Evolutionary conservation across 2,329 filamentous ascomycete species (phyloP), one percentile per base, ranked within the genome.

Genomic region (Ophiostoma sp.): DNA sequence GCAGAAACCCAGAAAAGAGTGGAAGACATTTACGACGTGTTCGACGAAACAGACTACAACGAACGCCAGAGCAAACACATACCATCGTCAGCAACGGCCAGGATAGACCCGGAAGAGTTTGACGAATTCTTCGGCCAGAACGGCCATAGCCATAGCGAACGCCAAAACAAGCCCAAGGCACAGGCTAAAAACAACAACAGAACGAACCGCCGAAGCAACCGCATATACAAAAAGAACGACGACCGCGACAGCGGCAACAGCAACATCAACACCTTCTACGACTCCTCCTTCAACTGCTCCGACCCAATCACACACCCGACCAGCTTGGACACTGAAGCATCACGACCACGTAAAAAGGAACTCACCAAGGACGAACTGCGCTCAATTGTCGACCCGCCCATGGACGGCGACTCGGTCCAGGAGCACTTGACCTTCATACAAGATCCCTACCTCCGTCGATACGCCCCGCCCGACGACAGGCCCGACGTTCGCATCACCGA

Each of bases 361-460:
- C 74, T 73, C 6, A 77, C 76, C 74, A 80, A 83, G 77, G 78
- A 86, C 31, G 83, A 88, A 68, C 83, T 91, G 36, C 81, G 90
- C 73, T 83, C 81, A 0, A 81, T 90, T 64, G 84, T 91, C 61
- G 84, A 86, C 57, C 83, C 85, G 25, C 85, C 86, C 57, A 82
- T 84, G 69, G 83, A 83, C 59, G 83, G 83, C 66, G 82, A 82
- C 22, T 82, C 82, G 6, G 85, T 87, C 12, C 84, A 89, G 17
- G 87, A 89, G 36, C 84, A 89, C 74, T 80, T 90, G 57, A 81
- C 85, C 45, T 84, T 85, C 61, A 78, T 88, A 64, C 83, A 82
- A 31, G 87, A 89, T 74, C 88, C 87, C 0, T 88, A 86, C 75
- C 82, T 85, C 68, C 83, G 86, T 42, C 84, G 86, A 17, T 89